Base-by-base conservation (phyloP, 352 stramenopile genomes). In the Pythium vanterpoolii region DNA sequence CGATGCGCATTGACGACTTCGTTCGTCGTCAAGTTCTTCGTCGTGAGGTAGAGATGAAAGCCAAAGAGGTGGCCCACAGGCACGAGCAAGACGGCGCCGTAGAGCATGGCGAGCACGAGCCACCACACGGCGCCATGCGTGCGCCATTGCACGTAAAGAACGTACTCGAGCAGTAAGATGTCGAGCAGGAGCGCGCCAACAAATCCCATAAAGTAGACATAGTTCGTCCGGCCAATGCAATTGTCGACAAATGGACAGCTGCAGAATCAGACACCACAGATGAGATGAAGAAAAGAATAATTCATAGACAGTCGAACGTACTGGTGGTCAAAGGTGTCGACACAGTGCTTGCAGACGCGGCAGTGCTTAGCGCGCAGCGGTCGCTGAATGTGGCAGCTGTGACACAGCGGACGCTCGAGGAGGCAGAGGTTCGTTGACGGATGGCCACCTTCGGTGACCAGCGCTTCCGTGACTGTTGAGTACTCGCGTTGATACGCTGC, bases 211-310 rank as follows among this genome's bases (percentile, higher is more conserved):
- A 95, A 95, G 39, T 67, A 68, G 58, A 98, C 97, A 74, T 99
- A 97, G 75, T 99, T 99, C 64, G 92, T 85, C 44, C 97, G 93
- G 24, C 96, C 97, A 3, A 99, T 90, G 62, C 96, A 99, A 74
- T 99, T 99, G 79, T 99, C 98, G 10, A 99, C 88, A 77, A 98
- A 99, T 18, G 96, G 96, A 55, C 97, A 98, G 72, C 84, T 89
- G 68, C 40, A 49, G 27, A 56, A 44, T 4, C n/a, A 18, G 18
- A 38, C 10, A 13, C 34, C 9, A 9, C 1, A 42, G 34, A 18
- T 21, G 31, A 6, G 31, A 13, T 36, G 11, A 11, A 36, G 31
- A 13, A 36, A 36, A 42, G 9, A 18, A 19, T 13, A 3, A 42
- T 16, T 21, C 34, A 42, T 21, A 42, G 1, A 16, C 4, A 50